Conservation (phyloP, 768 basidiomycete species). For the Tylopilus cervinicoccineus region DNA sequence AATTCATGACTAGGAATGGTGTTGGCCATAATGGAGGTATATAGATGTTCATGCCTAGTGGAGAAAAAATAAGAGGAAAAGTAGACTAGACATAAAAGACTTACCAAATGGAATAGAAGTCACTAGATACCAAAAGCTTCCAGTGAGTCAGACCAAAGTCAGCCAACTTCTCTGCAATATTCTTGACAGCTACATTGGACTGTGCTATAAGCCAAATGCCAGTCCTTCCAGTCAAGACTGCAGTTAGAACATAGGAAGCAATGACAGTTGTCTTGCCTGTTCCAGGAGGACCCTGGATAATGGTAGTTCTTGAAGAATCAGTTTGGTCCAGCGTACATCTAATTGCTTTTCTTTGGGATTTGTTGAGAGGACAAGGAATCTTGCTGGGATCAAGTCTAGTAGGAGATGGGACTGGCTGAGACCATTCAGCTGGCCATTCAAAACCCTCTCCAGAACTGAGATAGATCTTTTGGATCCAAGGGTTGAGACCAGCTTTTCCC, state of each 20-base stretch:
- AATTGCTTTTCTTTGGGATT: slow-evolving; percentile 37
- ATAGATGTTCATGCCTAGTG: slow-evolving; percentile 78
- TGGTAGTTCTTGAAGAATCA: slow-evolving; percentile 34
- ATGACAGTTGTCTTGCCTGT: slow-evolving; percentile 76
- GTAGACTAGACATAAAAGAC: slow-evolving; percentile 13
- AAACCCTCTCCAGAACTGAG: slow-evolving; percentile 25
- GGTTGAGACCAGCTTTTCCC: slow-evolving; percentile 29
- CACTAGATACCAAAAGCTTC: slow-evolving; percentile 66
- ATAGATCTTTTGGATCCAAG: slow-evolving; percentile 38
- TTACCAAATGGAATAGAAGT: slow-evolving; percentile 67
- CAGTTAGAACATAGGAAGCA: slow-evolving; percentile 53
- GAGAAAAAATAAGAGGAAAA: slow-evolving; percentile 1
- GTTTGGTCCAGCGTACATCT: slow-evolving; percentile 35
- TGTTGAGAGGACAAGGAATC: slow-evolving; percentile 33
- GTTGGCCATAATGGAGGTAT: slow-evolving; percentile 43
- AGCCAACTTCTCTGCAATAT: slow-evolving; percentile 80
- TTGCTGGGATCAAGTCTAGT: slow-evolving; percentile 13
- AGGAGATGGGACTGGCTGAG: slow-evolving; percentile 14
- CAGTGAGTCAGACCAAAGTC: slow-evolving; percentile 50
- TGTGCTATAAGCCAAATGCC: slow-evolving; percentile 83
- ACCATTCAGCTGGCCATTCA: slow-evolving; percentile 37
- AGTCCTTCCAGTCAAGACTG: slow-evolving; percentile 34
- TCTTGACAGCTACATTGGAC: slow-evolving; percentile 86
- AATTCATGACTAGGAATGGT: slow-evolving; percentile 49
- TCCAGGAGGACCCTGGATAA: slow-evolving; percentile 53